These are phyloP conservation scores for Psilocybe tampanensis DNA, from an alignment of 768 basidiomycete genomes.

Conservation along the genomic window DNA sequence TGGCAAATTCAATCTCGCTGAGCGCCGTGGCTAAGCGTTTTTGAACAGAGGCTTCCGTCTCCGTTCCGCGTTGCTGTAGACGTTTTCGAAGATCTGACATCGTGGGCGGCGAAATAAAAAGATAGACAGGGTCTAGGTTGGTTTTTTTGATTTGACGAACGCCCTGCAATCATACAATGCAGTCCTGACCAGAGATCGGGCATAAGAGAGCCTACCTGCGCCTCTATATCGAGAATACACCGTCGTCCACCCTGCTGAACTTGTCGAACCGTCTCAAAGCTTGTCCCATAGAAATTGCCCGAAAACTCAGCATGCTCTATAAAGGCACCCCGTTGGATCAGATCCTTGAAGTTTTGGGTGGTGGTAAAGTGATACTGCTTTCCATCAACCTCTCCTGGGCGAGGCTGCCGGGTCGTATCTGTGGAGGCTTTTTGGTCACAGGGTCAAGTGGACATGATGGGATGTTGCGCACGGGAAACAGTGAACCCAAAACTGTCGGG, in stretches of 20 bases:
- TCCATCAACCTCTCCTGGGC: conserved; percentile 82
- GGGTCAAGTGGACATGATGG: conserved; percentile 5
- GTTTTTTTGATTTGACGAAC: conserved; percentile 91
- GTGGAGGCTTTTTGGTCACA: conserved; percentile 17
- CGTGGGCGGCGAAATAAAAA: conserved; percentile 91
- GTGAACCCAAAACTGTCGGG: conserved; percentile 91
- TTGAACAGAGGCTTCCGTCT: conserved; percentile 69
- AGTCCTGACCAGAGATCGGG: background rate
- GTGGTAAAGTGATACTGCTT: conserved; percentile 87
- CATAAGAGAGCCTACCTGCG: conserved; percentile 64
- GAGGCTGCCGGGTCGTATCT: conserved; percentile 90
- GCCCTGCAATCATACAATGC: conserved; percentile 54
- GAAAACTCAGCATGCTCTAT: conserved; percentile 96
- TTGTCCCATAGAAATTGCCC: conserved; percentile 92
- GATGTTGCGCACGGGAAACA: conserved; percentile 73
- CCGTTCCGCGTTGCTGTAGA: conserved; percentile 81
- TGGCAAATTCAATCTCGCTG: conserved; percentile 83
- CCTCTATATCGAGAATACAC: conserved; percentile 95
- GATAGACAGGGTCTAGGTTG: conserved; percentile 78
- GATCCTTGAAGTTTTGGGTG: conserved; percentile 66
- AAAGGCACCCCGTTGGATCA: conserved; percentile 75
- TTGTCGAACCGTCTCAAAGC: conserved; percentile 70
- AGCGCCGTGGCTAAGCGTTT: conserved; percentile 79
- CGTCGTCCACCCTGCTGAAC: conserved; percentile 72
- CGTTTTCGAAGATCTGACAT: conserved; percentile 70